Conservation (phyloP, 768 basidiomycete genomes). For the Serendipita indica region DNA sequence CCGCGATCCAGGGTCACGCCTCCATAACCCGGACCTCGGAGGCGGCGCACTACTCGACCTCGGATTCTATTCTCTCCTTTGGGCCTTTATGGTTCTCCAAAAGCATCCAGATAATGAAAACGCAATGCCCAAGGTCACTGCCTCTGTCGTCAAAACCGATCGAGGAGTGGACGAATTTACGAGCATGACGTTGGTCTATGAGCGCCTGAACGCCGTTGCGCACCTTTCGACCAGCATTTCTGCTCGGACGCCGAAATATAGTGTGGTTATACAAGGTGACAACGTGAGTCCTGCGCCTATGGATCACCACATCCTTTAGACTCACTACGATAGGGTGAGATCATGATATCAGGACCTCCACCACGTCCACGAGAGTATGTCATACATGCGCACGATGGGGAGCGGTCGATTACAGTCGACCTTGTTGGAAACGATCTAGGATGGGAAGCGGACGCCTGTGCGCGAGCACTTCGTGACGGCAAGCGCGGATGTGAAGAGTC, state of each 20-base stretch:
- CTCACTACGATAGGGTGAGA: constrained; percentile 11
- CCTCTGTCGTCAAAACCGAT: constrained; percentile 1
- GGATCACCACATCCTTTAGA: background rate
- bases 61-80: constrained; percentile 16
- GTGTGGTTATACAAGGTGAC: constrained; percentile 13
- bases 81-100: constrained; percentile 14
- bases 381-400: constrained; percentile 10
- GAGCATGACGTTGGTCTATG: constrained; percentile 11
- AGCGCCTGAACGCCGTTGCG: constrained; percentile 8
- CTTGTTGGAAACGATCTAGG: constrained; percentile 14
- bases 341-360: constrained; percentile 9
- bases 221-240: constrained; percentile 8
- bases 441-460: constrained; percentile 17
- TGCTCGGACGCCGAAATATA: constrained; percentile 1
- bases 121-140: constrained; percentile 9
- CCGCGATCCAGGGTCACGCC: background rate
- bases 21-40: constrained; percentile 16
- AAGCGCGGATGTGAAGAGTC: constrained; percentile 14
- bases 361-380: constrained; percentile 14
- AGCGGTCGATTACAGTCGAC: constrained; percentile 2
- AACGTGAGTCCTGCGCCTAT: constrained; percentile 11
- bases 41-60: constrained; percentile 18
- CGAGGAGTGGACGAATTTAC: constrained; percentile 15
- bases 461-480: constrained; percentile 16
- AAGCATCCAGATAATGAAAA: constrained; percentile 12